Evolutionary conservation across 345 rosid genomes (phyloP).

Genomic region (Balakata baccata): DNA sequence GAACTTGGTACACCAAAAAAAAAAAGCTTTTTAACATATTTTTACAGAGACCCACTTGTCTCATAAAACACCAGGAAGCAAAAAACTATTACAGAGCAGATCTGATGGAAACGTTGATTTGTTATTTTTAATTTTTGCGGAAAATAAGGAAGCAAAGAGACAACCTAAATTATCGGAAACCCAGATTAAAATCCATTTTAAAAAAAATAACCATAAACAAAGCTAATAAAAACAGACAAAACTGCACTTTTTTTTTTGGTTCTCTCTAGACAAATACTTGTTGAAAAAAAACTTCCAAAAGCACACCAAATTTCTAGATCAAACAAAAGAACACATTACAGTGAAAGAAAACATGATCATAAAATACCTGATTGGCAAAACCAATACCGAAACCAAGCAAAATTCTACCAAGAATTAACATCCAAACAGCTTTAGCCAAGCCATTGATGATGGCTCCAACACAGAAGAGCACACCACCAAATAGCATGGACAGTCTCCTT

Average conservation of each 20-base stretch:
- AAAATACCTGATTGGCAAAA: slow-evolving; percentile 88
- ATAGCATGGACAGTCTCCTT: slow-evolving; percentile 75
- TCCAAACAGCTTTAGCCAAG: slow-evolving; percentile 68
- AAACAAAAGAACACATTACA: not conserved
- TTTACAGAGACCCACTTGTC: slow-evolving; percentile 8
- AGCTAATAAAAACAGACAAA: slow-evolving; percentile 1
- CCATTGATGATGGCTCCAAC: slow-evolving; percentile 87
- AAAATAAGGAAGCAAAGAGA: slow-evolving; percentile 1
- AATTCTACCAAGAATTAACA: slow-evolving; percentile 85
- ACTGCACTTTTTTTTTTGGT: slow-evolving; percentile 3
- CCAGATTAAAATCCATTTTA: not conserved
- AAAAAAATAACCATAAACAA: not conserved
- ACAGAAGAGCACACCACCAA: slow-evolving; percentile 80
- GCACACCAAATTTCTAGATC: slow-evolving; percentile 10
- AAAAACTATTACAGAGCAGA: slow-evolving; percentile 11
- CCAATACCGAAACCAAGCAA: slow-evolving; percentile 96
- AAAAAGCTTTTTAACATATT: not conserved
- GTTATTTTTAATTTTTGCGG: not conserved
- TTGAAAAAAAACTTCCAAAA: not conserved
- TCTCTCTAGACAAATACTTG: not conserved
- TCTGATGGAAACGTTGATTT: slow-evolving; percentile 3
- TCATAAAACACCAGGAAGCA: not conserved
- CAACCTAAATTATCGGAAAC: slow-evolving; percentile 6
- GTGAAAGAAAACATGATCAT: not conserved
- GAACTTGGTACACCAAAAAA: not conserved